phyloP scores from a whole-genome alignment of 2,329 filamentous ascomycete genomes.

The Chaetomium sp. region DNA sequence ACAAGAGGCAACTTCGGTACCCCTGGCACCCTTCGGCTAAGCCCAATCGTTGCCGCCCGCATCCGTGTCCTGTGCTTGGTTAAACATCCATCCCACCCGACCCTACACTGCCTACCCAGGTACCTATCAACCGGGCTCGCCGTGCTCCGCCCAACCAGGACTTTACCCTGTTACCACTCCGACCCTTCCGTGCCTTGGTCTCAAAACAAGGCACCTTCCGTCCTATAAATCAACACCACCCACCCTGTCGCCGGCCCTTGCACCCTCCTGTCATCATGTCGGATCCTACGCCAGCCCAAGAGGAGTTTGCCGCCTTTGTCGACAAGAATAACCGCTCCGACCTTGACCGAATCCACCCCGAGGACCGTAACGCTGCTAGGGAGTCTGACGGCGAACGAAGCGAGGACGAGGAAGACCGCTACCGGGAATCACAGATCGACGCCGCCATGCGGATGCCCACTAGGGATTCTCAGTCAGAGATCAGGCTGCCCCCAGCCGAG shows the following conservation, averaged over 20 bases:
- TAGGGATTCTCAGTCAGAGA: constrained; percentile 49
- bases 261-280: constrained; percentile 50
- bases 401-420: constrained; percentile 58
- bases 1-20: constrained; percentile 4
- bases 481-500: constrained; percentile 63
- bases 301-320: constrained; percentile 67
- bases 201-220: constrained; percentile 27
- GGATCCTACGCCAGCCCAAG: constrained; percentile 60
- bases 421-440: constrained; percentile 59
- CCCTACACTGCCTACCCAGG: constrained; percentile 11
- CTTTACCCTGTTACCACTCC: constrained; percentile 19
- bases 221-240: constrained; percentile 42
- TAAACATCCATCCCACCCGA: not conserved
- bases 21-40: constrained; percentile 1
- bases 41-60: constrained; percentile 6
- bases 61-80: constrained; percentile 8
- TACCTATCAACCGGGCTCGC: constrained; percentile 29
- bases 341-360: constrained; percentile 55
- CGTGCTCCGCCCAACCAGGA: constrained; percentile 21
- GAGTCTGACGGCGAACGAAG: constrained; percentile 50
- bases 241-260: constrained; percentile 21
- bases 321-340: constrained; percentile 54
- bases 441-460: constrained; percentile 67
- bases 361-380: constrained; percentile 55
- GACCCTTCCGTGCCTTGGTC: constrained; percentile 23